Conservation (phyloP, 345 rosid genomes). For the Acer yangbiense region DNA sequence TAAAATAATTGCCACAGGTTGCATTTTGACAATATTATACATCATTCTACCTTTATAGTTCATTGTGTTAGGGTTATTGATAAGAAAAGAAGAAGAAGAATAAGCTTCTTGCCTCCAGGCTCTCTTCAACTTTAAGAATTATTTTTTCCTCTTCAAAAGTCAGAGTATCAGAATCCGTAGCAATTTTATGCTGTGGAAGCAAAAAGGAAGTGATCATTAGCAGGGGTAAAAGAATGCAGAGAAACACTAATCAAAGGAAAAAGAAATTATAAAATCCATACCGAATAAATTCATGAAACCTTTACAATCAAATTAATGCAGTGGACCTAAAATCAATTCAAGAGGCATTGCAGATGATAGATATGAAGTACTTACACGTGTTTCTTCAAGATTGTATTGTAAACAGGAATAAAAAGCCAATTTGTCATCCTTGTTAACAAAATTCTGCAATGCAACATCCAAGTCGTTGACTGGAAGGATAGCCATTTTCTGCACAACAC, state of each 20-base stretch:
- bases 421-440: constrained; percentile 96
- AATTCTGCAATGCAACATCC: constrained; percentile 91
- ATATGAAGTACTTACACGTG: constrained; percentile 65
- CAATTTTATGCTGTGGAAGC: constrained; percentile 69
- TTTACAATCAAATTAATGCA: constrained; percentile 1
- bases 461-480: constrained; percentile 94
- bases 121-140: constrained; percentile 89
- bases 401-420: constrained; percentile 87
- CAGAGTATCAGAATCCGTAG: constrained; percentile 65
- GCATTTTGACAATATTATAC: constrained; percentile 3
- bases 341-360: constrained; percentile 10
- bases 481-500: constrained; percentile 90
- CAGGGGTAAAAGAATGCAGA: constrained; percentile 8
- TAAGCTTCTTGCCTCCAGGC: constrained; percentile 76
- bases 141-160: constrained; percentile 78
- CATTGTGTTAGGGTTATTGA: not conserved
- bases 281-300: not conserved
- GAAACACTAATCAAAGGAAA: constrained; percentile 1
- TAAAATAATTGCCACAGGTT: not conserved
- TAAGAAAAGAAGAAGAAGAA: not conserved
- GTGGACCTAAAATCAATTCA: constrained; percentile 5
- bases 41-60: not conserved
- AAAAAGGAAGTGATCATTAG: constrained; percentile 25
- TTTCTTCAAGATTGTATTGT: constrained; percentile 89
- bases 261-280: not conserved